phyloP scores from a whole-genome alignment of 768 basidiomycete species.

The Antrodiella citrinella region DNA sequence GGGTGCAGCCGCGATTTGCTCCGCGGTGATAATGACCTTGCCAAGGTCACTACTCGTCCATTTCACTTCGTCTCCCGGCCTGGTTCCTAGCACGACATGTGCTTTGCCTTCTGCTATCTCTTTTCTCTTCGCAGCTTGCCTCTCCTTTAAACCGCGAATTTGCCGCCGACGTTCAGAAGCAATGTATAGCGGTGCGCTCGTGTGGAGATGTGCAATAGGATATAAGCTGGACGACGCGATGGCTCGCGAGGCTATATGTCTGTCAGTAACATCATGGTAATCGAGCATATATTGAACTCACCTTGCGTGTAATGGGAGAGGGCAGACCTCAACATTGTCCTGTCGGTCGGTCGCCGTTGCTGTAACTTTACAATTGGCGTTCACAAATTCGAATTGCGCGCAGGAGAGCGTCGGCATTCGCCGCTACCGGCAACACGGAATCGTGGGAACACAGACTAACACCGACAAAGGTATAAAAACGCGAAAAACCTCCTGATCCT shows the following conservation, averaged over 20 bases:
- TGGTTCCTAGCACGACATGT: constrained; percentile 70
- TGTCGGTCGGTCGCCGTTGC: constrained; percentile 5
- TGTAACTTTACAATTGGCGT: background rate
- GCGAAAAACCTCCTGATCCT: constrained; percentile 6
- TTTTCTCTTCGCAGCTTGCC: constrained; percentile 27
- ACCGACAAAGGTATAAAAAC: constrained; percentile 18
- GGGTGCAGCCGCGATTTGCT: constrained; percentile 20
- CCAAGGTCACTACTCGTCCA: constrained; percentile 67
- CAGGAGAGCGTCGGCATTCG: background rate
- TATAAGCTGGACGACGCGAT: constrained; percentile 33
- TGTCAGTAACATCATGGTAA: background rate
- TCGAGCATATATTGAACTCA: constrained; percentile 7
- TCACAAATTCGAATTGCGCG: background rate
- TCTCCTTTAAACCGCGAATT: constrained; percentile 27
- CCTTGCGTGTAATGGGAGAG: constrained; percentile 18
- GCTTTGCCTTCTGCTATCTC: constrained; percentile 33
- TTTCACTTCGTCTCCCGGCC: constrained; percentile 52
- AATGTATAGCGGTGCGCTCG: constrained; percentile 17
- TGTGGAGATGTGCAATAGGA: constrained; percentile 35
- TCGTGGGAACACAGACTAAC: constrained; percentile 31
- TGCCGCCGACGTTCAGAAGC: constrained; percentile 8
- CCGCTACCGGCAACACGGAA: background rate
- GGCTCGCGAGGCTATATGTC: constrained; percentile 24
- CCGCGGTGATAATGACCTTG: constrained; percentile 48
- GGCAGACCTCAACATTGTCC: constrained; percentile 15